A percentile compares a stretch with the other conserved stretches of the same genome.
Conservation (phyloP, 2,329 filamentous ascomycete species). For the Chalaropsis thielavioides region DNA sequence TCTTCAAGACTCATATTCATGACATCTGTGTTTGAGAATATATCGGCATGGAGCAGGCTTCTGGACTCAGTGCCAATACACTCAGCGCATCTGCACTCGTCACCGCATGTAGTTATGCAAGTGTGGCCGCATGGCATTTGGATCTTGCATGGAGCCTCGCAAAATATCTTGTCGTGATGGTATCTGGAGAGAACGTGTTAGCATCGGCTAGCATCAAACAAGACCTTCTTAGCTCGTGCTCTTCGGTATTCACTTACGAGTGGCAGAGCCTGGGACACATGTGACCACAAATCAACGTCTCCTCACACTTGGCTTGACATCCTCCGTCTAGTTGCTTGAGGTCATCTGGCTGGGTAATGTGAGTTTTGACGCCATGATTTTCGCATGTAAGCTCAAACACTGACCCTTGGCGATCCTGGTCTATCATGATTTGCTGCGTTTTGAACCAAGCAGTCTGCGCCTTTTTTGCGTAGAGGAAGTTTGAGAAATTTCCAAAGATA, state of each 20-base stretch:
- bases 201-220: background rate
- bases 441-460: constrained; percentile 28
- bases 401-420: constrained; percentile 33
- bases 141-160: background rate
- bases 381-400: background rate
- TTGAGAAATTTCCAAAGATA: constrained; percentile 62
- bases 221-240: background rate
- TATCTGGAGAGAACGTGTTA: background rate
- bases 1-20: background rate
- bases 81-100: background rate
- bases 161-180: background rate
- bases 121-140: background rate
- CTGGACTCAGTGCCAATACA: background rate
- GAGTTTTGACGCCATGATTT: background rate
- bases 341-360: constrained; percentile 30
- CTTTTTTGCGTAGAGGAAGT: constrained; percentile 34
- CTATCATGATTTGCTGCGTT: constrained; percentile 10
- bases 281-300: constrained; percentile 13
- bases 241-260: background rate
- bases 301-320: constrained; percentile 8
- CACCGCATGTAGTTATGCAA: background rate
- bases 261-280: constrained; percentile 2
- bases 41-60: background rate
- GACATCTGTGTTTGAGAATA: background rate
- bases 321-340: constrained; percentile 29